phyloP scores from a whole-genome alignment of 2,329 filamentous ascomycete genomes.

The Beauveria medogensis region DNA sequence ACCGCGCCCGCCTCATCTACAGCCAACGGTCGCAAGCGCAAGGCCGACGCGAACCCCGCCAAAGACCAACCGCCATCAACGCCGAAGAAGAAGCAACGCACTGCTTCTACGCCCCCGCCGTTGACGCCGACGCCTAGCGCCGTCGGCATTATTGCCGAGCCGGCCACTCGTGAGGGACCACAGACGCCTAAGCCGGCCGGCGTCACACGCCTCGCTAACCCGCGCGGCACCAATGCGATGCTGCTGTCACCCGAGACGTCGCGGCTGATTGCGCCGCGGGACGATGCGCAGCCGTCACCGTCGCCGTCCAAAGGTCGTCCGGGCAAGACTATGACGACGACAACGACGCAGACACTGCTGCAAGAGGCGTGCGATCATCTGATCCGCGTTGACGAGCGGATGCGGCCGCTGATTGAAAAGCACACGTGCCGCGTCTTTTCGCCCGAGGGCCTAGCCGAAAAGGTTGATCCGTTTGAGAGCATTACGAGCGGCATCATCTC shows the following conservation, averaged over 20 bases:
- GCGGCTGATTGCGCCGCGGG: slow-evolving; percentile 46
- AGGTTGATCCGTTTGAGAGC: slow-evolving; percentile 79
- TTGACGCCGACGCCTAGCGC: slow-evolving; percentile 41
- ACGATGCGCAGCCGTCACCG: slow-evolving; percentile 30
- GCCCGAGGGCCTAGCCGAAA: slow-evolving; percentile 71
- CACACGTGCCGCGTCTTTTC: slow-evolving; percentile 75
- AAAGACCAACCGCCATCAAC: slow-evolving; percentile 19
- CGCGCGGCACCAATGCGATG: slow-evolving; percentile 58
- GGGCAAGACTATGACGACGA: slow-evolving; percentile 17
- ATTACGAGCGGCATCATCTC: slow-evolving; percentile 85
- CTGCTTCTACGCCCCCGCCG: slow-evolving; percentile 25
- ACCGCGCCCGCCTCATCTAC: slow-evolving; percentile 14
- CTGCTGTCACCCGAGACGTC: slow-evolving; percentile 66
- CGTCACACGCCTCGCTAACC: slow-evolving; percentile 51
- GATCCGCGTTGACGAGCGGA: slow-evolving; percentile 61
- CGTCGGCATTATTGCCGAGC: slow-evolving; percentile 29
- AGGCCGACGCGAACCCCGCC: slow-evolving; percentile 13
- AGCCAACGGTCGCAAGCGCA: slow-evolving; percentile 26
- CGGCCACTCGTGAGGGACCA: slow-evolving; percentile 19
- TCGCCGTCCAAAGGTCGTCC: slow-evolving; percentile 36
- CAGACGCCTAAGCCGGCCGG: slow-evolving; percentile 33
- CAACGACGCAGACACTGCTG: slow-evolving; percentile 65
- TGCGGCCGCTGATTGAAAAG: slow-evolving; percentile 63
- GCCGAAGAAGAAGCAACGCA: slow-evolving; percentile 24
- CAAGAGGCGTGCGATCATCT: slow-evolving; percentile 69